A percentile compares a stretch with the other conserved stretches of the same genome.
These are phyloP conservation scores for Suillus occidentalis DNA, from an alignment of 768 basidiomycete species.

Conservation along the genomic window DNA sequence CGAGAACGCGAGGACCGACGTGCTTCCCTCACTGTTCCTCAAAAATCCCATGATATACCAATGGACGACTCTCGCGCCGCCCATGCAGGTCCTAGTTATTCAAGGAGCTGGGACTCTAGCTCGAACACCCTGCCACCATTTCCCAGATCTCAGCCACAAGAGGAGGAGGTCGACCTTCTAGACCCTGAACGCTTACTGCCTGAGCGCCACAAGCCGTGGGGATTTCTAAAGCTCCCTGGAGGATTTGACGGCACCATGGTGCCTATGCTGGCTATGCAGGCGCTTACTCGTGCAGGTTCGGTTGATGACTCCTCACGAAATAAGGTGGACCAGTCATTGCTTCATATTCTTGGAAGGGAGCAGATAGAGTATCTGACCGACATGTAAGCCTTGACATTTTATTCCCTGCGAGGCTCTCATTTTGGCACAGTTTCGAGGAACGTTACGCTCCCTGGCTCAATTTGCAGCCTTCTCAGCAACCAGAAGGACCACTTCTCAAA, in stretches of 20 bases:
- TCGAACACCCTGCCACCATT: slow-evolving; percentile 20
- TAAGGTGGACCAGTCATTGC: slow-evolving; percentile 29
- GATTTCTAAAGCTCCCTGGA: slow-evolving; percentile 37
- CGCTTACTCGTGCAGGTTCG: slow-evolving; percentile 33
- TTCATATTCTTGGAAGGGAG: slow-evolving; percentile 33
- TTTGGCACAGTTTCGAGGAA: slow-evolving; percentile 38
- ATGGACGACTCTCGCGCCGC: slow-evolving; percentile 20
- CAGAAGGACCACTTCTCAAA: slow-evolving; percentile 37
- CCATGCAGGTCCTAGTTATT: slow-evolving; percentile 13
- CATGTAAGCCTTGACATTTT: slow-evolving; percentile 29
- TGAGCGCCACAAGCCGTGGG: slow-evolving; percentile 37
- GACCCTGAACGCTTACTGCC: slow-evolving; percentile 38
- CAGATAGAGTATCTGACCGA: slow-evolving; percentile 39
- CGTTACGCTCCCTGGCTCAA: slow-evolving; percentile 46
- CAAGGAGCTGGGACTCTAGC: slow-evolving; percentile 22
- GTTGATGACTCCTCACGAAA: slow-evolving; percentile 22
- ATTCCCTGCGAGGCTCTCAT: background rate
- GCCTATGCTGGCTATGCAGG: slow-evolving; percentile 48
- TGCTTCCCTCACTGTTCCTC: slow-evolving; percentile 22
- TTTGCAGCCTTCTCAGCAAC: slow-evolving; percentile 33
- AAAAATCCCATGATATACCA: slow-evolving; percentile 19
- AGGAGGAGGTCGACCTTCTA: slow-evolving; percentile 32
- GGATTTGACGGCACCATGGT: slow-evolving; percentile 44
- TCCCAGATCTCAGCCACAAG: slow-evolving; percentile 14
- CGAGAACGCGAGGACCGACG: slow-evolving; percentile 20